Conservation (phyloP, 2,329 filamentous ascomycete species). For the Sporothrix mexicana region DNA sequence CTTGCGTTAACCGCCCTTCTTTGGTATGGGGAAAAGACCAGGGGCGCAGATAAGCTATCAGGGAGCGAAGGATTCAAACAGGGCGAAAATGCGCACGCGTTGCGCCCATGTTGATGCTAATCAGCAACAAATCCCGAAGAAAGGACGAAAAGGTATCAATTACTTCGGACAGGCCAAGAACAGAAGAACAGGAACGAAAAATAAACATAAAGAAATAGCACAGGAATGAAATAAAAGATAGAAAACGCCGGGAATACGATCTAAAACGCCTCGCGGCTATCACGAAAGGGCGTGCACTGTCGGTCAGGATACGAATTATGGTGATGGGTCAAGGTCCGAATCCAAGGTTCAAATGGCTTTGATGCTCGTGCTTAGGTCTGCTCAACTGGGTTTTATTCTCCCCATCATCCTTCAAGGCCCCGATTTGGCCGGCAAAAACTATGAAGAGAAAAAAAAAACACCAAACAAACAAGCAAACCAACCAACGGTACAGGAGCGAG, state of each 20-base stretch:
- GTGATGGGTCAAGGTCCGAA: background rate
- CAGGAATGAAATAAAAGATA: background rate
- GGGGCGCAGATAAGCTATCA: constrained; percentile 1
- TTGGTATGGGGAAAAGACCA: constrained; percentile 5
- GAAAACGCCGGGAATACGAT: background rate
- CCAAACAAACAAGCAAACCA: no score
- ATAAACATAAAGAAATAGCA: no score
- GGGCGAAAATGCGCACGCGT: background rate
- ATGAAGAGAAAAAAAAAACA: background rate
- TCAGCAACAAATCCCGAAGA: background rate
- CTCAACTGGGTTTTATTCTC: no score
- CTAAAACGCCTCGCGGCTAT: background rate
- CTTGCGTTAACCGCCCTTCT: background rate
- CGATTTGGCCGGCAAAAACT: no score
- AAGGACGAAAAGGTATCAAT: no score
- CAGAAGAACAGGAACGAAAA: no score
- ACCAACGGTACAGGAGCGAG: no score
- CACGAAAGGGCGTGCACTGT: background rate
- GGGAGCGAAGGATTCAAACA: constrained; percentile 13
- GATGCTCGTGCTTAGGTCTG: no score
- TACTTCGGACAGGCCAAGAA: no score
- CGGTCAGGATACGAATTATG: background rate
- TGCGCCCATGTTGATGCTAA: constrained; percentile 3
- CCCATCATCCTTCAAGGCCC: no score
- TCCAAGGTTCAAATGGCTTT: no score